These are phyloP conservation scores for Suillus variegatus DNA, from an alignment of 768 basidiomycete genomes.

Conservation along the genomic window DNA sequence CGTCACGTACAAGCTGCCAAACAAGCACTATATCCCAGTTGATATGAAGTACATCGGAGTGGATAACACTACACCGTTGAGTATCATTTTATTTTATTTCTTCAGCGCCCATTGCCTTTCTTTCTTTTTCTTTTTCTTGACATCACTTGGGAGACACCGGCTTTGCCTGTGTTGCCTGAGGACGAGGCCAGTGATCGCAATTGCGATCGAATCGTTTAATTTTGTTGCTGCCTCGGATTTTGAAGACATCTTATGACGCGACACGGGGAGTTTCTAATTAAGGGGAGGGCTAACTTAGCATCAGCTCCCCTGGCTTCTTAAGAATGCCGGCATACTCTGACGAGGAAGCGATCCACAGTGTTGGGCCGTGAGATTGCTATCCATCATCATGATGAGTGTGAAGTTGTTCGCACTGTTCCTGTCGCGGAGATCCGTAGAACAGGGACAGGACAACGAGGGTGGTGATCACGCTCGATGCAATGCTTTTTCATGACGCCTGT, in stretches of 20 bases:
- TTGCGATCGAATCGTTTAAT: slow-evolving; percentile 9
- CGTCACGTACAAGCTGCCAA: slow-evolving; percentile 80
- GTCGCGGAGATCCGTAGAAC: background rate
- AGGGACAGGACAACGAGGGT: slow-evolving; percentile 11
- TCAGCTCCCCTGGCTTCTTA: background rate
- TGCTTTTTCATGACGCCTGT: slow-evolving; percentile 5
- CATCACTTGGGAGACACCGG: slow-evolving; percentile 4
- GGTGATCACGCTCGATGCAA: slow-evolving; percentile 4
- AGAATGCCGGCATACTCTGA: slow-evolving; percentile 1
- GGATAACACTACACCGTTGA: slow-evolving; percentile 69
- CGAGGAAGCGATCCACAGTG: background rate
- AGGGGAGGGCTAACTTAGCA: background rate
- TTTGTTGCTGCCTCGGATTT: slow-evolving; percentile 3
- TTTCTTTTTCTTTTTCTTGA: background rate
- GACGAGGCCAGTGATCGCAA: slow-evolving; percentile 2
- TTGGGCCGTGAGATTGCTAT: slow-evolving; percentile 1
- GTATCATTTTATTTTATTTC: slow-evolving; percentile 21
- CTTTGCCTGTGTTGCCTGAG: background rate
- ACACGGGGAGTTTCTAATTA: background rate
- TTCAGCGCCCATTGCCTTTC: background rate
- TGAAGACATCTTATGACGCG: slow-evolving; percentile 1
- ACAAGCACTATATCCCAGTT: slow-evolving; percentile 94
- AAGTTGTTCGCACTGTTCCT: slow-evolving; percentile 5
- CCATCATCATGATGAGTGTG: background rate
- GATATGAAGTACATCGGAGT: slow-evolving; percentile 74